A percentile compares a stretch with the other conserved stretches of the same genome.
phyloP scores from a whole-genome alignment of 805 yeast genomes.

The Schwanniomyces pseudopolymorphus region DNA sequence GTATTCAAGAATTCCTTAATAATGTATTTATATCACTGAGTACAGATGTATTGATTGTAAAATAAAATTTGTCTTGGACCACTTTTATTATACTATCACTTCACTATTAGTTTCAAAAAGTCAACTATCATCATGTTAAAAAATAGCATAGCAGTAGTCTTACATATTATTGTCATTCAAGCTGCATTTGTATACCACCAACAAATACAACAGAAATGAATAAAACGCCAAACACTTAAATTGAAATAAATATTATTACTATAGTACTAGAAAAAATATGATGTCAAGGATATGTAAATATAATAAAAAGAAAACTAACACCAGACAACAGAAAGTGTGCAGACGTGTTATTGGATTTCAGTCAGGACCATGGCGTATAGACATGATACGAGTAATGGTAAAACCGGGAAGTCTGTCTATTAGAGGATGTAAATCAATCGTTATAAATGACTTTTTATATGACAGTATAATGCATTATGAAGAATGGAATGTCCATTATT shows the following conservation, averaged over 20 bases:
- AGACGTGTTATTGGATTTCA: background rate
- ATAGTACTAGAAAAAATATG: background rate
- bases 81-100: too few species aligned
- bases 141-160: too few species aligned
- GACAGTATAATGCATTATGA: background rate
- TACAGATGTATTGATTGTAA: too few species aligned
- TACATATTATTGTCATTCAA: too few species aligned
- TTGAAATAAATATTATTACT: background rate
- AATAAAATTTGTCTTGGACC: too few species aligned
- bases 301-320: background rate
- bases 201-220: too few species aligned
- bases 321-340: background rate
- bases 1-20: too few species aligned
- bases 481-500: background rate
- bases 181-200: too few species aligned
- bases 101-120: too few species aligned
- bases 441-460: background rate
- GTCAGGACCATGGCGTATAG: background rate
- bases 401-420: background rate
- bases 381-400: background rate
- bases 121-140: too few species aligned
- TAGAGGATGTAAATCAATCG: background rate
- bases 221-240: too few species aligned
- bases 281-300: background rate
- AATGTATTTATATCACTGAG: too few species aligned